Conservation (phyloP, 306 rosid species). For the Senna siamea region DNA sequence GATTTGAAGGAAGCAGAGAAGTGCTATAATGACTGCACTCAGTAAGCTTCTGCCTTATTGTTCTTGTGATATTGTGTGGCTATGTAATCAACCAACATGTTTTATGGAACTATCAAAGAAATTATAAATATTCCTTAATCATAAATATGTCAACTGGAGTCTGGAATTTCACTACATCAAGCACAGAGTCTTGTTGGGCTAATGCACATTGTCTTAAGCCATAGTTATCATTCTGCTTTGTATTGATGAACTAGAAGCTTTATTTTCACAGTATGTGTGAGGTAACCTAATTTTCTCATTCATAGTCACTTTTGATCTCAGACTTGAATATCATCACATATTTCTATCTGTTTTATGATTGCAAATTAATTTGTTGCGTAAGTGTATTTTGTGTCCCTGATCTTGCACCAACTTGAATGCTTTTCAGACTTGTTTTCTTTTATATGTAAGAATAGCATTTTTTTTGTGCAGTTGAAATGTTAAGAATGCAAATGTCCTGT, state of each 20-base stretch:
- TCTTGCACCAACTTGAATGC: background rate
- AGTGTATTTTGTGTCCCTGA: background rate
- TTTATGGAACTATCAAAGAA: conserved; percentile 1
- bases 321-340: too few species aligned
- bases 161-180: background rate
- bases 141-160: background rate
- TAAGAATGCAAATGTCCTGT: background rate
- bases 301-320: too few species aligned
- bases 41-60: conserved; percentile 60
- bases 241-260: background rate
- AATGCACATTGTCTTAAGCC: background rate
- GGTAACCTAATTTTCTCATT: too few species aligned
- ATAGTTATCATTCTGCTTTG: background rate
- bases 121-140: background rate
- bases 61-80: conserved; percentile 12
- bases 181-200: background rate
- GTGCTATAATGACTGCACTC: conserved; percentile 91
- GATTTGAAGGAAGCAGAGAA: conserved; percentile 92
- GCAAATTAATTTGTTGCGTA: too few species aligned
- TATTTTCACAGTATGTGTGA: too few species aligned
- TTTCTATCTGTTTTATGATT: too few species aligned
- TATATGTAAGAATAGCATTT: background rate
- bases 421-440: background rate
- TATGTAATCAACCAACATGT: conserved; percentile 10
- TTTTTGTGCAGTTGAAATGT: background rate